phyloP scores from a whole-genome alignment of 2,329 filamentous ascomycete genomes.

The Colletotrichum sp. region DNA sequence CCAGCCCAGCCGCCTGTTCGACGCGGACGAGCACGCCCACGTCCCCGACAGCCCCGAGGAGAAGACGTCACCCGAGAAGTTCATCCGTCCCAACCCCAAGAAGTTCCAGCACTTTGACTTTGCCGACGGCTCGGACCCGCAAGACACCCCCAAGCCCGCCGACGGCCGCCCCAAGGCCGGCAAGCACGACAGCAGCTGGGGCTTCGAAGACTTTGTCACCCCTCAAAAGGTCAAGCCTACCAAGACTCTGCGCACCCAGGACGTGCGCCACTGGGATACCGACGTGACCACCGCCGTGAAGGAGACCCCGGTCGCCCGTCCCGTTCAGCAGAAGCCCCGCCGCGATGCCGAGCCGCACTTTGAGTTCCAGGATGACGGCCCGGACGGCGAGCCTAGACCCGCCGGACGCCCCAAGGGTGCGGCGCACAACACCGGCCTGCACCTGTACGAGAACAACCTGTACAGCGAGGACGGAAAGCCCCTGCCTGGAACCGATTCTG shows the following conservation, averaged over 20 bases:
- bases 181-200: conserved; percentile 80
- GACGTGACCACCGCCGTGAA: conserved; percentile 61
- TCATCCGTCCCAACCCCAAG: conserved; percentile 71
- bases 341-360: conserved; percentile 85
- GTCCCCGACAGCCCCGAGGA: conserved; percentile 48
- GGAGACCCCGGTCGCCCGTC: conserved; percentile 61
- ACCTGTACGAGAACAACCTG: conserved; percentile 80
- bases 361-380: conserved; percentile 78
- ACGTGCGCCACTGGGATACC: conserved; percentile 81
- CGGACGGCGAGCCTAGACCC: conserved; percentile 53
- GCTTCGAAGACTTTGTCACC: conserved; percentile 86
- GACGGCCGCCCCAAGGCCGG: conserved; percentile 50
- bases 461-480: conserved; percentile 62
- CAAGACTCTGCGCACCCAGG: conserved; percentile 67
- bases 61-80: conserved; percentile 43
- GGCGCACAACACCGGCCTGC: conserved; percentile 70
- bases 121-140: conserved; percentile 65
- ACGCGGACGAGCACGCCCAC: conserved; percentile 51
- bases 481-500: conserved; percentile 35
- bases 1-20: conserved; percentile 68
- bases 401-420: conserved; percentile 55
- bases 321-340: conserved; percentile 68
- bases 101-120: conserved; percentile 91
- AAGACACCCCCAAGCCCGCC: conserved; percentile 50
- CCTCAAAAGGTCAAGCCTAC: conserved; percentile 73